Conservation (phyloP, 257 asterid genomes). For the Solanum boliviense region DNA sequence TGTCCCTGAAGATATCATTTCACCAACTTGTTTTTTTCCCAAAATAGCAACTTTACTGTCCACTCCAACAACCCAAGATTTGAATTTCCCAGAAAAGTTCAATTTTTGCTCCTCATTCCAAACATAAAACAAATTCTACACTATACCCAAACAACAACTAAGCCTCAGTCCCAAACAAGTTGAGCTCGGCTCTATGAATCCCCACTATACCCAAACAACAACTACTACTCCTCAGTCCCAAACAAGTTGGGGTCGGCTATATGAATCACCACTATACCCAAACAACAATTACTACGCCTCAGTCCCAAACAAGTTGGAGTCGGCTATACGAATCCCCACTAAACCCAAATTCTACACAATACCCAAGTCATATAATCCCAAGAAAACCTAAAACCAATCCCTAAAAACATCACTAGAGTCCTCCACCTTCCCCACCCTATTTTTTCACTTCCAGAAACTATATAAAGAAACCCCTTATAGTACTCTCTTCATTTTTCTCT, state of each 20-base stretch:
- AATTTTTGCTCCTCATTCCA: conserved; percentile 9
- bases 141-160: neutral
- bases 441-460: neutral
- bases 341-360: neutral
- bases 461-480: neutral
- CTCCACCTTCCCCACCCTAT: neutral
- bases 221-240: neutral
- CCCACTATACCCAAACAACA: neutral
- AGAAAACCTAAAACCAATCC: neutral
- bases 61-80: conserved; percentile 6
- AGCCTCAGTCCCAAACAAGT: neutral
- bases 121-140: neutral
- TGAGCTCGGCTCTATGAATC: neutral
- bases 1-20: conserved; percentile 47
- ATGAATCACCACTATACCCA: neutral
- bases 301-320: neutral
- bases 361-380: neutral
- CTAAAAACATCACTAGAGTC: neutral
- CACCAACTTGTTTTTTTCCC: conserved; percentile 4
- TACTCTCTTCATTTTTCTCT: conserved; percentile 2
- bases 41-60: conserved; percentile 2
- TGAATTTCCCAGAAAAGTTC: conserved; percentile 7
- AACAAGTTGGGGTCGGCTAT: neutral
- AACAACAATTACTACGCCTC: neutral
- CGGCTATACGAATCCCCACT: neutral